Percentiles rank a stretch among this genome's conserved stretches.
Conservation (phyloP, 495 filamentous ascomycete genomes). For the Achaetomiella virescens region DNA sequence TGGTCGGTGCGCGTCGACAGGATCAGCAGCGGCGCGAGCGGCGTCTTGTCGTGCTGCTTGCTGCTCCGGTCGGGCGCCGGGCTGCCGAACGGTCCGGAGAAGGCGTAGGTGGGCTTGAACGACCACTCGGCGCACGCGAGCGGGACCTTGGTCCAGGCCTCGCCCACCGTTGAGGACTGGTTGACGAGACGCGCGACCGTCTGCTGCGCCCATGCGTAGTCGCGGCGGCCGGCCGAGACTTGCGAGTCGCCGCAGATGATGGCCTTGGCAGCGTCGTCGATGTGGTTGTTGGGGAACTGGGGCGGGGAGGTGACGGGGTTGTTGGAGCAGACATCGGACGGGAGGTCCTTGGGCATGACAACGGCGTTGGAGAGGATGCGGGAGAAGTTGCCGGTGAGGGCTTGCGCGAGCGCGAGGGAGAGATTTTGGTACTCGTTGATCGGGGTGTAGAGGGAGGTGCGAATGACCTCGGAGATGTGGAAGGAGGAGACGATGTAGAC, state of each 20-base stretch:
- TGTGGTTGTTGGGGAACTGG: background rate
- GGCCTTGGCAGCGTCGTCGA: conserved; percentile 20
- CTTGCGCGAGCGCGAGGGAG: conserved; percentile 18
- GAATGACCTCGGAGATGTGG: conserved; percentile 41
- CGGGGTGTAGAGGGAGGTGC: conserved; percentile 19
- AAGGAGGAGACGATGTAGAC: conserved; percentile 29
- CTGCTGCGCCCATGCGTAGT: conserved; percentile 33
- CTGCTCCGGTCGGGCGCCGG: conserved; percentile 14
- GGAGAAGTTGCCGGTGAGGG: conserved; percentile 19
- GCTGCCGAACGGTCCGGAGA: conserved; percentile 25
- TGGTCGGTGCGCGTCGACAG: conserved; percentile 27
- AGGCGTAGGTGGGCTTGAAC: conserved; percentile 22
- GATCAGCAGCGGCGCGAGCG: conserved; percentile 21
- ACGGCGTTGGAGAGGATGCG: background rate
- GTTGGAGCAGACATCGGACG: background rate
- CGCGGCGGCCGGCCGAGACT: conserved; percentile 18
- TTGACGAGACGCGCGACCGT: conserved; percentile 34
- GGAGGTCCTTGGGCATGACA: background rate
- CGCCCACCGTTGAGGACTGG: conserved; percentile 46
- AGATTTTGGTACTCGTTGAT: conserved; percentile 25
- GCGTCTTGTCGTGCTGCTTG: background rate
- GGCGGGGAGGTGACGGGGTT: background rate
- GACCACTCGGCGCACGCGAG: conserved; percentile 50
- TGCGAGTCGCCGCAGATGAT: conserved; percentile 53
- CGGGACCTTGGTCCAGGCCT: conserved; percentile 49